A percentile compares a stretch with the other conserved stretches of the same genome.
Conservation (phyloP, 345 rosid genomes). For the Carallia pectinifolia region DNA sequence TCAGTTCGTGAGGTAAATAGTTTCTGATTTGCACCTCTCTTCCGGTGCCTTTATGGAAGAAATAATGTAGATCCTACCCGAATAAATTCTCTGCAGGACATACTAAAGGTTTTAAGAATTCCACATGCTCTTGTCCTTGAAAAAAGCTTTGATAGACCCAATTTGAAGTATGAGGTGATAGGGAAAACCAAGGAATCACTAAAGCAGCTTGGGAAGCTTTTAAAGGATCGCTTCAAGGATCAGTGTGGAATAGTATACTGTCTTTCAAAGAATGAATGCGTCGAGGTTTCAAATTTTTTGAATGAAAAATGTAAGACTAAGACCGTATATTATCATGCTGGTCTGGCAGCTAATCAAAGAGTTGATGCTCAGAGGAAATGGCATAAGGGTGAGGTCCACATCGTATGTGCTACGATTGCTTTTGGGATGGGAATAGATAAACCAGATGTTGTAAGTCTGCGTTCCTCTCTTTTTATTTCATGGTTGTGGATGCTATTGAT, state of each 20-base stretch:
- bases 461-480: background rate
- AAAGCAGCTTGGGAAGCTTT: slow-evolving; percentile 76
- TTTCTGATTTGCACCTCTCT: background rate
- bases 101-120: slow-evolving; percentile 68
- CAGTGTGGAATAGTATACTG: slow-evolving; percentile 82
- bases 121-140: slow-evolving; percentile 74
- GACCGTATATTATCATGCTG: slow-evolving; percentile 77
- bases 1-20: slow-evolving; percentile 64
- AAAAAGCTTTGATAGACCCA: slow-evolving; percentile 93
- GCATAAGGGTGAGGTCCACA: slow-evolving; percentile 74
- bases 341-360: slow-evolving; percentile 70
- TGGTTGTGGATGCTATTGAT: background rate
- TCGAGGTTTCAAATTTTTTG: slow-evolving; percentile 68
- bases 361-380: slow-evolving; percentile 77
- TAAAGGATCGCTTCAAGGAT: slow-evolving; percentile 59
- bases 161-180: slow-evolving; percentile 80
- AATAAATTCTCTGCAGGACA: slow-evolving; percentile 55
- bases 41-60: background rate
- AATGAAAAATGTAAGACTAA: slow-evolving; percentile 72
- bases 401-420: slow-evolving; percentile 88
- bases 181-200: slow-evolving; percentile 69
- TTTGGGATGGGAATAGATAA: slow-evolving; percentile 99
- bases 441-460: slow-evolving; percentile 71
- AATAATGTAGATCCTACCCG: slow-evolving; percentile 1
- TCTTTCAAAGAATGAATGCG: slow-evolving; percentile 86